These are phyloP conservation scores for Saccharomyces hybrid DNA, from an alignment of 1,139 yeast genomes.

Conservation along the genomic window DNA sequence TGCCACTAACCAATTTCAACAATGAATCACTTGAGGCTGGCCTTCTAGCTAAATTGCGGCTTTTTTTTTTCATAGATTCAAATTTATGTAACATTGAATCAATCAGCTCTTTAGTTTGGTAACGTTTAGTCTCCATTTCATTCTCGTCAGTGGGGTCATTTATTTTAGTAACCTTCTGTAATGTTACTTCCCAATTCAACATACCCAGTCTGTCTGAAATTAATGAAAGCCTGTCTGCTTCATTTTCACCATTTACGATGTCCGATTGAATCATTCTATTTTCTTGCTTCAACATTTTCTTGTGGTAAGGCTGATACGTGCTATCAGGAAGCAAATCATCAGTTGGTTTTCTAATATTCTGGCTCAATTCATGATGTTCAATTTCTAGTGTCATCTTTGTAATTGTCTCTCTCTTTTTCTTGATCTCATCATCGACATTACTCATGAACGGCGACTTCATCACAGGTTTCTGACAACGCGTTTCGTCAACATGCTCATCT, in stretches of 20 bases:
- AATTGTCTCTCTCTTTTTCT: slow-evolving; percentile 13
- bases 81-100: slow-evolving; percentile 41
- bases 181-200: slow-evolving; percentile 47
- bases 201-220: slow-evolving; percentile 36
- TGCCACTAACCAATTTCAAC: slow-evolving; percentile 11
- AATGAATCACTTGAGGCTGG: slow-evolving; percentile 8
- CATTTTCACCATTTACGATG: slow-evolving; percentile 40
- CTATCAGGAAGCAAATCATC: slow-evolving; percentile 41
- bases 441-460: background rate
- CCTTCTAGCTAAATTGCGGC: slow-evolving; percentile 13
- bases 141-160: slow-evolving; percentile 38
- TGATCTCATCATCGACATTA: slow-evolving; percentile 5
- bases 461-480: background rate
- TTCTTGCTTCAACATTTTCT: slow-evolving; percentile 60
- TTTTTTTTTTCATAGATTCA: slow-evolving; percentile 35
- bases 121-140: slow-evolving; percentile 46
- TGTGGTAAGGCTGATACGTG: slow-evolving; percentile 44
- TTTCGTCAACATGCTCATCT: background rate
- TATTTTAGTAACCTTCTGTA: slow-evolving; percentile 49
- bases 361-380: slow-evolving; percentile 5
- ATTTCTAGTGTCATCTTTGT: slow-evolving; percentile 19
- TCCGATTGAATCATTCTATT: slow-evolving; percentile 54
- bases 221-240: slow-evolving; percentile 34
- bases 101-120: slow-evolving; percentile 46
- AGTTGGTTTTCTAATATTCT: background rate